Percentiles rank a stretch among this genome's conserved stretches.
phyloP scores from a whole-genome alignment of 2,329 filamentous ascomycete genomes.

The Thermoascus crustaceus region DNA sequence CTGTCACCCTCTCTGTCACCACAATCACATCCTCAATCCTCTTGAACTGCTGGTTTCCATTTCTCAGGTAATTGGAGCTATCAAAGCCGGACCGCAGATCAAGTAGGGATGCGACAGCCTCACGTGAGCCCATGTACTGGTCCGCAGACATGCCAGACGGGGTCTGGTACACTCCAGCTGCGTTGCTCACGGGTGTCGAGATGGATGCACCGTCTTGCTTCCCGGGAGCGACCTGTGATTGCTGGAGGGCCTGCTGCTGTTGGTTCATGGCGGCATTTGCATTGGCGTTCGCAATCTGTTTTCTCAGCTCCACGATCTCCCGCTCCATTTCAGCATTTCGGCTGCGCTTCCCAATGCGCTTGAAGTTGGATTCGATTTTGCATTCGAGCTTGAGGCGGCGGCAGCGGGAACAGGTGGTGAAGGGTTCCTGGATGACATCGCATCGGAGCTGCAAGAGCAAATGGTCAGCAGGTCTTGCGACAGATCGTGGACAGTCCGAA shows the following conservation, averaged over 20 bases:
- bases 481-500: not conserved
- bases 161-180: constrained; percentile 25
- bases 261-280: constrained; percentile 15
- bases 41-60: constrained; percentile 41
- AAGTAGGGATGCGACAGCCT: constrained; percentile 43
- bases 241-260: too few relatives aligned
- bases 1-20: constrained; percentile 33
- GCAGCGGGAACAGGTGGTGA: constrained; percentile 54
- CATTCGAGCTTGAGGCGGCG: constrained; percentile 55
- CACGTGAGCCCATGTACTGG: constrained; percentile 40
- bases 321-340: constrained; percentile 58
- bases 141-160: constrained; percentile 30
- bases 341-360: constrained; percentile 58
- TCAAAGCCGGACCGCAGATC: constrained; percentile 43
- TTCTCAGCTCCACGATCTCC: constrained; percentile 45
- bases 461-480: not conserved
- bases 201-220: constrained; percentile 24
- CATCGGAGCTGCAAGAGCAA: constrained; percentile 50
- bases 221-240: constrained; percentile 5
- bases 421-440: constrained; percentile 58
- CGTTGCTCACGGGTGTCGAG: constrained; percentile 26
- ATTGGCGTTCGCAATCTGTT: constrained; percentile 35
- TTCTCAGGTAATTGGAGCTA: constrained; percentile 37
- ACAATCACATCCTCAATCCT: constrained; percentile 46
- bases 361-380: constrained; percentile 62